Evolutionary conservation across 257 asterid genomes (phyloP).

Genomic region (Parsonsia alboflavescens): DNA sequence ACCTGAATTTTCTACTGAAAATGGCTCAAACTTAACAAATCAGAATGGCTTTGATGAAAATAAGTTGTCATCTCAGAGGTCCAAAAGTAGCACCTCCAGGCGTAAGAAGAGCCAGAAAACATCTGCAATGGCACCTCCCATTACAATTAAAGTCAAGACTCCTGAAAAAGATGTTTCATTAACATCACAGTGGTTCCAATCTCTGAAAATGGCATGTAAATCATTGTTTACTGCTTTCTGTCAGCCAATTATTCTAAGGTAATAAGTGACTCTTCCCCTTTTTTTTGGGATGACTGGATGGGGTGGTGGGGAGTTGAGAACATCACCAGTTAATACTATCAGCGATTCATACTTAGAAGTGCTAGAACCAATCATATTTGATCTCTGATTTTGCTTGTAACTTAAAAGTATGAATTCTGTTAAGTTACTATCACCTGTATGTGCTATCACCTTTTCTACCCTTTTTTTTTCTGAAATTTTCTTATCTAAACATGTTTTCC

Average conservation of each 20-base stretch:
- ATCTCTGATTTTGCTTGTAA: neutral
- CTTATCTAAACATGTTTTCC: constrained; percentile 23
- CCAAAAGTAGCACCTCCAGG: constrained; percentile 37
- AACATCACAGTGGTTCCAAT: constrained; percentile 40
- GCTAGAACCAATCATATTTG: neutral
- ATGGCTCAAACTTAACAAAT: constrained; percentile 35
- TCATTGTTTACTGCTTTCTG: constrained; percentile 66
- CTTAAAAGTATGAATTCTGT: neutral
- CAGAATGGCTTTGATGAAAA: constrained; percentile 31
- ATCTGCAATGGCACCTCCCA: constrained; percentile 25
- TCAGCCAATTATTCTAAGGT: constrained; percentile 87
- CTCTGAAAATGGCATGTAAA: constrained; percentile 60
- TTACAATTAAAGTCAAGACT: constrained; percentile 24
- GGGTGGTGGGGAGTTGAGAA: neutral
- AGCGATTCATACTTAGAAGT: neutral
- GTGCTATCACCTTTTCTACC: neutral
- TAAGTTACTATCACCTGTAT: neutral
- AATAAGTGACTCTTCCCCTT: constrained; percentile 13
- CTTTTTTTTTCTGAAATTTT: neutral
- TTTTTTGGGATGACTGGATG: neutral
- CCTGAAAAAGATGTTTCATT: constrained; percentile 38
- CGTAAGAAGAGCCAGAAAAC: constrained; percentile 61
- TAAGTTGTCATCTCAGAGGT: constrained; percentile 27
- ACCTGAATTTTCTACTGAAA: constrained; percentile 31
- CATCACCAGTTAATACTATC: neutral